Percentiles rank a stretch among this genome's conserved stretches.
phyloP scores from a whole-genome alignment of 2,329 filamentous ascomycete genomes.

The Bipolaris victoriae region DNA sequence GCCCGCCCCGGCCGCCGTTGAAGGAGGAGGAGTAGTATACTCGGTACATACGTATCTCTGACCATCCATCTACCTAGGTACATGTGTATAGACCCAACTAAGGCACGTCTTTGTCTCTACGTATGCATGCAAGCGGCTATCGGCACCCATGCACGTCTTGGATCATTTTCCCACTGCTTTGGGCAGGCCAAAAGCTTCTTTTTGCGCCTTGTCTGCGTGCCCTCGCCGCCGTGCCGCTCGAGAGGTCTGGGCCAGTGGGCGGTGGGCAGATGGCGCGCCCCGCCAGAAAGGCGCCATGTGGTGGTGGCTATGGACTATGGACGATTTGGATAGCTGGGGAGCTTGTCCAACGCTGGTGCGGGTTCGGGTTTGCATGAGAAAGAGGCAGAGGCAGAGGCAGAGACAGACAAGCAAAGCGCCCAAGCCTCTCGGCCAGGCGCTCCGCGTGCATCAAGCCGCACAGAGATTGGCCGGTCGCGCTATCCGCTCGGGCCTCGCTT shows the following conservation, averaged over 20 bases:
- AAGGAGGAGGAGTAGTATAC: too few relatives aligned
- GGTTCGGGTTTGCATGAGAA: too few relatives aligned
- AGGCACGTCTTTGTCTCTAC: too few relatives aligned
- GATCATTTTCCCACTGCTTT: constrained; percentile 1
- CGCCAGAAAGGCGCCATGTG: too few relatives aligned
- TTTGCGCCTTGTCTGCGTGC: not conserved
- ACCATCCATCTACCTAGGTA: too few relatives aligned
- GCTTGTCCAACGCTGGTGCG: not conserved
- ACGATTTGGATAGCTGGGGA: not conserved
- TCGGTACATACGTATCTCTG: too few relatives aligned
- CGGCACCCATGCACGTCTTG: not conserved
- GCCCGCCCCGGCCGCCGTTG: not conserved
- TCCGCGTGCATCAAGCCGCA: constrained; percentile 18
- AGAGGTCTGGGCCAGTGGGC: not conserved
- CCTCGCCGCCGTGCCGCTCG: constrained; percentile 5
- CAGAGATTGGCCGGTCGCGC: constrained; percentile 5
- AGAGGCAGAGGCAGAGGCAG: constrained; percentile 13
- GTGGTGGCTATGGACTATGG: too few relatives aligned
- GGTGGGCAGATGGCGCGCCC: too few relatives aligned
- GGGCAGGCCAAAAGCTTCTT: not conserved
- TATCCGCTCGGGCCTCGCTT: constrained; percentile 2
- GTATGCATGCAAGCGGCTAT: not conserved
- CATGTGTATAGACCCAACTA: too few relatives aligned
- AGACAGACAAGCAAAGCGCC: constrained; percentile 18
- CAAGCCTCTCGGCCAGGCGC: constrained; percentile 29